Evolutionary conservation across 2,329 filamentous ascomycete species (phyloP), one percentile per base, ranked within the genome.

Genomic region (Sporothrix variecibatus): DNA sequence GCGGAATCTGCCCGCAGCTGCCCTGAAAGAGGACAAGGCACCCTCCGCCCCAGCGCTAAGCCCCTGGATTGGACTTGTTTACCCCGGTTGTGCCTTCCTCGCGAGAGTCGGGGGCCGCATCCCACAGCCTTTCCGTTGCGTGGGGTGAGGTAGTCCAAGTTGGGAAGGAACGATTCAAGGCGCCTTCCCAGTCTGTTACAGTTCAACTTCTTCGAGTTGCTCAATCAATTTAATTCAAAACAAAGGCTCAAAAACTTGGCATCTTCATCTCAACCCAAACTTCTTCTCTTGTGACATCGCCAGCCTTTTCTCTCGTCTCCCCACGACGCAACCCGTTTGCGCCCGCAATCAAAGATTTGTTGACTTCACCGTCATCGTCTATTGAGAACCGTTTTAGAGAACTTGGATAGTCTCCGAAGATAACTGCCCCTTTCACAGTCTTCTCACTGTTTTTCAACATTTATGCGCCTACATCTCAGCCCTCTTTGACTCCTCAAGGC

Each of bases 111-210:
- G 43, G 12, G 26, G 15, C 5, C 26, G 26, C 65, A 46, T 31
- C 64, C 40, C 60, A 64, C 60, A 64, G 60, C 60, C 38, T 67
- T 49, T n/a, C 23, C 23, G 40, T 26, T 23, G 23, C 40, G 40
- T 49, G 64, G 64, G 64, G 64, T 64, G 64, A n/a, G 40, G 9
- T 17, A 34, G 12, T 9, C 43, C 65, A 34, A 49, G 28, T 51
- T 12, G 65, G 46, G 65, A 69, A 69, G 28, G 65, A 67, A n/a
- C 64, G 64, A 49, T n/a, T 67, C 60, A 23, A 34, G 67, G 67
- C 28, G 67, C 67, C 67, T 69, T 53, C 67, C 28, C 67, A 67
- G 46, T 28, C n/a, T n/a, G n/a, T 28, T 23, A 23, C 0, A 15
- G n/a, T 56, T 15, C 43, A 9, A 15, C 20, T 46, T 17, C 43